Evolutionary conservation across 2,329 filamentous ascomycete species (phyloP).

Genomic region (Neurospora sp.): DNA sequence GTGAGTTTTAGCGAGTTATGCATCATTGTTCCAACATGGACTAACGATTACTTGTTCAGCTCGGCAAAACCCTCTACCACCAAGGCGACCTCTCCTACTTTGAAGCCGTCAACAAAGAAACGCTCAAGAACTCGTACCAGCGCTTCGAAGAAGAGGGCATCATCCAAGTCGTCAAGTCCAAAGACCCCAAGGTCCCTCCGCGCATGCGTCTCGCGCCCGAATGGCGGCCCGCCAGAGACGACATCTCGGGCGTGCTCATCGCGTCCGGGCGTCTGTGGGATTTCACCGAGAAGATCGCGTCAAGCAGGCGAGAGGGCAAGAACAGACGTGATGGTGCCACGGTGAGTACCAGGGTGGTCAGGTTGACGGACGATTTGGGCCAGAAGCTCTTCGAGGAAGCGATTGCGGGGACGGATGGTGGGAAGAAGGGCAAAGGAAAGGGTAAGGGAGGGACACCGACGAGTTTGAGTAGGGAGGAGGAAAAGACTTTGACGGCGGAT

Average conservation of each 20-base stretch:
- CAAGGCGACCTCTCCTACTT: slow-evolving; percentile 96
- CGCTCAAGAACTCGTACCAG: slow-evolving; percentile 83
- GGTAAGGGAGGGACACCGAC: slow-evolving; percentile 26
- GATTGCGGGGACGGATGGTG: slow-evolving; percentile 8
- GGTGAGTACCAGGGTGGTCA: slow-evolving; percentile 71
- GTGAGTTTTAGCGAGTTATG: slow-evolving; percentile 36
- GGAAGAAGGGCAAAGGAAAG: slow-evolving; percentile 24
- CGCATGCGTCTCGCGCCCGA: slow-evolving; percentile 61
- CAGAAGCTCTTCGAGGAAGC: slow-evolving; percentile 55
- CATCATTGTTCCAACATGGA: slow-evolving; percentile 2
- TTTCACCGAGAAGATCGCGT: slow-evolving; percentile 81
- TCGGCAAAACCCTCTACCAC: slow-evolving; percentile 94
- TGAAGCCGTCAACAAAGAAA: slow-evolving; percentile 97
- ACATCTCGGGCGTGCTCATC: slow-evolving; percentile 47
- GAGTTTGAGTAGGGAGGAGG: slow-evolving; percentile 42
- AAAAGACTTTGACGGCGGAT: slow-evolving; percentile 30
- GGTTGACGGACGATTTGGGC: slow-evolving; percentile 66
- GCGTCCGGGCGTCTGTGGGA: slow-evolving; percentile 77
- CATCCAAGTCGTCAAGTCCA: slow-evolving; percentile 61
- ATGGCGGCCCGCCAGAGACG: slow-evolving; percentile 64
- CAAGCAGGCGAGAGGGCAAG: slow-evolving; percentile 81
- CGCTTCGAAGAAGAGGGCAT: slow-evolving; percentile 89
- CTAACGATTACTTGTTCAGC: slow-evolving; percentile 38
- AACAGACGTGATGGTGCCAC: slow-evolving; percentile 89
- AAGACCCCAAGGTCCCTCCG: slow-evolving; percentile 50